These are phyloP conservation scores for Solanum tacnaense DNA, from an alignment of 257 asterid species.

Conservation along the genomic window DNA sequence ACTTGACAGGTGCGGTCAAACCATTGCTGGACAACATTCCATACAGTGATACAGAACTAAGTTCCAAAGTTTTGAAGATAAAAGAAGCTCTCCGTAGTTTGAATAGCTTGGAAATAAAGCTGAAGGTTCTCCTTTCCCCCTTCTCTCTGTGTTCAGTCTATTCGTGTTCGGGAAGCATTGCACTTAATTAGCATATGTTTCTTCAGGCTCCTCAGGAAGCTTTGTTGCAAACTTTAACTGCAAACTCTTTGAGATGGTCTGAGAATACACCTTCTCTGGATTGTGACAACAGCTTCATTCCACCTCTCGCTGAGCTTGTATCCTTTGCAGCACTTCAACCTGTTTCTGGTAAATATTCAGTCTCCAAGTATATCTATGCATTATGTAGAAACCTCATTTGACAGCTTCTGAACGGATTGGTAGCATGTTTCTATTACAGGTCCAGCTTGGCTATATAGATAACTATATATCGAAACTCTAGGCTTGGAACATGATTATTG, in stretches of 20 bases:
- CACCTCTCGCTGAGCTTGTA: conserved; percentile 49
- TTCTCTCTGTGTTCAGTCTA: neutral
- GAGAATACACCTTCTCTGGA: conserved; percentile 40
- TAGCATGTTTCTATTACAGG: neutral
- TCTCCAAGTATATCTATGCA: neutral
- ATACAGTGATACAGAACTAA: conserved; percentile 21
- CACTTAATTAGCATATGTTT: neutral
- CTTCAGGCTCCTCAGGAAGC: conserved; percentile 57
- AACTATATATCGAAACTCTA: neutral
- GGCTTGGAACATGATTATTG: neutral
- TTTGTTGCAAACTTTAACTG: conserved; percentile 54
- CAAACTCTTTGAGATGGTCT: conserved; percentile 62
- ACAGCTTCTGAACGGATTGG: neutral
- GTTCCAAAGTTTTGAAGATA: conserved; percentile 36
- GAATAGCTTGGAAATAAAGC: conserved; percentile 71
- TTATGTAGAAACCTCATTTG: neutral
- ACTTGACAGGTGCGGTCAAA: conserved; percentile 50
- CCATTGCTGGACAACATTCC: conserved; percentile 43
- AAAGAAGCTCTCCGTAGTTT: conserved; percentile 53
- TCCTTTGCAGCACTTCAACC: conserved; percentile 76
- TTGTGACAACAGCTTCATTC: conserved; percentile 36
- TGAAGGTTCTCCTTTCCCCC: conserved; percentile 50
- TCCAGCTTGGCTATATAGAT: neutral
- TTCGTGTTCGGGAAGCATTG: neutral
- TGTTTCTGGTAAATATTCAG: conserved; percentile 36